Conservation (phyloP, 768 basidiomycete species). For the Serendipita sp. region DNA sequence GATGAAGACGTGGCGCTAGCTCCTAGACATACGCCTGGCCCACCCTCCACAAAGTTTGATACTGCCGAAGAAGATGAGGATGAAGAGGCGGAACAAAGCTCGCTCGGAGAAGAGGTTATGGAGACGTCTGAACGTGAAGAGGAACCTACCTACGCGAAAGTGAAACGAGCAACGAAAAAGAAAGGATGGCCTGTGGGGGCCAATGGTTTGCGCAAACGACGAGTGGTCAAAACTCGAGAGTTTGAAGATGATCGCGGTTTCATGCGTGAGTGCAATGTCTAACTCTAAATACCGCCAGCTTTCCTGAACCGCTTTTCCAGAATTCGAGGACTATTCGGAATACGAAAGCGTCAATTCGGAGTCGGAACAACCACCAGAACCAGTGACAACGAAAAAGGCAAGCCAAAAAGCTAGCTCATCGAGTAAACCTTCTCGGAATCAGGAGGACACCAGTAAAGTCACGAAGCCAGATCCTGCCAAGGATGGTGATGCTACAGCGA, state of each 20-base stretch:
- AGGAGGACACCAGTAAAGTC: neutral
- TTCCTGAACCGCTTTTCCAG: too few species aligned
- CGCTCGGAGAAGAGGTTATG: constrained; percentile 15
- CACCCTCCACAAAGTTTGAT: constrained; percentile 17
- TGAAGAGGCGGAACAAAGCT: constrained; percentile 21
- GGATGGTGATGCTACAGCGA: neutral
- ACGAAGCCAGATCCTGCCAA: too few species aligned
- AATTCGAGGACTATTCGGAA: constrained; percentile 1
- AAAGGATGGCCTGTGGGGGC: constrained; percentile 57
- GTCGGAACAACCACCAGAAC: constrained; percentile 3
- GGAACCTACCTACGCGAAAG: constrained; percentile 24
- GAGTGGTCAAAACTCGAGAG: constrained; percentile 42
- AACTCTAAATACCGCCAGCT: too few species aligned
- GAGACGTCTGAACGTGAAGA: constrained; percentile 14
- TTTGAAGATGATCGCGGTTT: constrained; percentile 54
- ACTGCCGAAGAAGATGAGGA: constrained; percentile 21
- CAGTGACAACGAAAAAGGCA: neutral
- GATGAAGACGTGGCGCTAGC: constrained; percentile 12
- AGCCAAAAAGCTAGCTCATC: neutral
- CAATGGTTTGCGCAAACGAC: constrained; percentile 64
- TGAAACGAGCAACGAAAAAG: constrained; percentile 24
- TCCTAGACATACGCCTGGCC: constrained; percentile 10
- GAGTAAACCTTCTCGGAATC: neutral
- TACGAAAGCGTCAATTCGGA: constrained; percentile 4
- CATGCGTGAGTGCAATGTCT: constrained; percentile 42